phyloP scores from a whole-genome alignment of 768 basidiomycete species.

The Zangia roseola region DNA sequence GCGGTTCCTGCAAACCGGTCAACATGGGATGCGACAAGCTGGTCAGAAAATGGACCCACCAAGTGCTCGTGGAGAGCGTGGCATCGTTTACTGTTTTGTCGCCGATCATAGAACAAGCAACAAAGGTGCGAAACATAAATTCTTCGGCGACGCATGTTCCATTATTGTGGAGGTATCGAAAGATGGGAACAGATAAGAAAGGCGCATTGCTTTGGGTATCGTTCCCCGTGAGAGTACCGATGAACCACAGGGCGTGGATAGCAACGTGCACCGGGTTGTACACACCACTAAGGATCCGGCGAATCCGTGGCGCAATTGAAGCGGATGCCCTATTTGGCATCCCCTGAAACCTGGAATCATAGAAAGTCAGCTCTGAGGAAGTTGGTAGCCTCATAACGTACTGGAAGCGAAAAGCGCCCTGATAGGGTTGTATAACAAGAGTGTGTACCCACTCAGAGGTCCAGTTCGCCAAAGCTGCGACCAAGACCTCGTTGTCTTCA shows the following conservation, averaged over 20 bases:
- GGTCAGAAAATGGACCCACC: slow-evolving; percentile 20
- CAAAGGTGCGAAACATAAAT: slow-evolving; percentile 35
- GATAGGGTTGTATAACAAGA: slow-evolving; percentile 24
- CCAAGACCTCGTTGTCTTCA: slow-evolving; percentile 5
- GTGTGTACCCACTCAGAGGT: slow-evolving; percentile 25
- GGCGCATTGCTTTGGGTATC: slow-evolving; percentile 11
- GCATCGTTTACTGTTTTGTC: slow-evolving; percentile 35
- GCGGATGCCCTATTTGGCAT: slow-evolving; percentile 2
- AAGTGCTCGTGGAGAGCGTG: slow-evolving; percentile 29
- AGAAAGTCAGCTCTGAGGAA: neutral
- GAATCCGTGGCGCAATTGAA: slow-evolving; percentile 20
- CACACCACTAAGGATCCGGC: slow-evolving; percentile 18
- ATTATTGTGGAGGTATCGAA: slow-evolving; percentile 30
- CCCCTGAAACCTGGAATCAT: slow-evolving; percentile 17
- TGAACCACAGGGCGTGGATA: slow-evolving; percentile 35
- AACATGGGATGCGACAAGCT: neutral
- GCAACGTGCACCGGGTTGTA: slow-evolving; percentile 28
- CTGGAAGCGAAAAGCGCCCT: slow-evolving; percentile 18
- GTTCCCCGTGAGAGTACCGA: slow-evolving; percentile 24
- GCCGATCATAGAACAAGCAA: slow-evolving; percentile 35
- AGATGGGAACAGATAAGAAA: slow-evolving; percentile 30
- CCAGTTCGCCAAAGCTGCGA: slow-evolving; percentile 23
- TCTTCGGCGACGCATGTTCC: slow-evolving; percentile 30
- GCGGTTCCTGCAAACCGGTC: slow-evolving; percentile 19
- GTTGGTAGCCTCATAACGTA: slow-evolving; percentile 10